These are phyloP conservation scores for Penicillium sp. DNA, from an alignment of 2,329 filamentous ascomycete genomes.

Conservation along the genomic window DNA sequence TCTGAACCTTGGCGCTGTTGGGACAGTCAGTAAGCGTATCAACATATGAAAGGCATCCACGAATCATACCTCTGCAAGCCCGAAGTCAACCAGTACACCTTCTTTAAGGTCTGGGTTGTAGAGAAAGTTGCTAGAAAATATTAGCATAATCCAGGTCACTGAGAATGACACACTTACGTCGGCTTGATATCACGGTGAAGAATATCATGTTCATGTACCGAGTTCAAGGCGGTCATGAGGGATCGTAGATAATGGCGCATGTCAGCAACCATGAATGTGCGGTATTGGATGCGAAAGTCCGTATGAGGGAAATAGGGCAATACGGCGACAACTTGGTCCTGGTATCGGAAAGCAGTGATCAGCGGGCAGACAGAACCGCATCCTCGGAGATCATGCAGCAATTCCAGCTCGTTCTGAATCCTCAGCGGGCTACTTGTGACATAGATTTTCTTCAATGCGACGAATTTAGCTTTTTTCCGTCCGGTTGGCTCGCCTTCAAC, in stretches of 20 bases:
- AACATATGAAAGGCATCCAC: neutral
- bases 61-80: slow-evolving; percentile 70
- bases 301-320: slow-evolving; percentile 93
- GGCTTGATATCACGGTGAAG: slow-evolving; percentile 96
- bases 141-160: neutral
- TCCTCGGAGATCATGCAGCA: slow-evolving; percentile 80
- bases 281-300: slow-evolving; percentile 89
- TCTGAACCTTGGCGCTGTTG: slow-evolving; percentile 55
- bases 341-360: slow-evolving; percentile 92
- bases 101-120: slow-evolving; percentile 75
- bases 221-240: slow-evolving; percentile 78
- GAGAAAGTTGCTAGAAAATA: slow-evolving; percentile 67
- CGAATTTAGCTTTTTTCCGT: slow-evolving; percentile 66
- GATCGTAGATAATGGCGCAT: slow-evolving; percentile 88
- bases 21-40: slow-evolving; percentile 4
- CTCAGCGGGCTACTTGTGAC: slow-evolving; percentile 91
- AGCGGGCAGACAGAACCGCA: slow-evolving; percentile 87
- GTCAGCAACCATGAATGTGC: slow-evolving; percentile 79
- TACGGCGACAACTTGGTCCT: slow-evolving; percentile 92
- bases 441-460: slow-evolving; percentile 99
- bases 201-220: slow-evolving; percentile 80
- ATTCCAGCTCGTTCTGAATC: slow-evolving; percentile 93
- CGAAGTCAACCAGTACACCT: slow-evolving; percentile 97
- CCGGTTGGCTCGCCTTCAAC: slow-evolving; percentile 41
- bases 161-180: slow-evolving; percentile 51